Percentiles rank a stretch among this genome's conserved stretches.
phyloP scores from a whole-genome alignment of 352 stramenopile genomes.

The Pythium grandisporangium region DNA sequence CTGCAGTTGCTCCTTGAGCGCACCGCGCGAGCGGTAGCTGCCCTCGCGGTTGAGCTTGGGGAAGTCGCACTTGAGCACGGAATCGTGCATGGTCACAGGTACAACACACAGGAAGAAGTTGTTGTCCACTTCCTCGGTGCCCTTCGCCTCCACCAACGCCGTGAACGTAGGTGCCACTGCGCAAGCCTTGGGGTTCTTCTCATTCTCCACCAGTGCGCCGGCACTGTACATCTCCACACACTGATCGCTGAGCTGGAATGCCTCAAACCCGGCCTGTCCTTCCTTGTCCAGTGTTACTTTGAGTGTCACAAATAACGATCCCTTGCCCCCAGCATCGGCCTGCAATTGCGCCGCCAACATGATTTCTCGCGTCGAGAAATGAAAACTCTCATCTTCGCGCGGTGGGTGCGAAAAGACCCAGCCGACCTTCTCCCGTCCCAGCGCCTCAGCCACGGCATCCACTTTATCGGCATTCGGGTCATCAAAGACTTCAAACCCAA shows the following conservation, averaged over 20 bases:
- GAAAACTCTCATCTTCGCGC: constrained; percentile 91
- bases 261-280: constrained; percentile 92
- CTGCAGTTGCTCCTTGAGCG: constrained; percentile 91
- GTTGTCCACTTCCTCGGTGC: constrained; percentile 88
- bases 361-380: constrained; percentile 87
- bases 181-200: constrained; percentile 86
- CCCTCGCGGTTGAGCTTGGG: constrained; percentile 90
- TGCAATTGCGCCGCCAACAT: constrained; percentile 94
- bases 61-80: constrained; percentile 89
- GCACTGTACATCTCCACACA: constrained; percentile 98
- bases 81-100: constrained; percentile 93
- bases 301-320: constrained; percentile 94
- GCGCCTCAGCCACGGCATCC: constrained; percentile 74
- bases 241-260: constrained; percentile 96
- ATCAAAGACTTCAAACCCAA: constrained; percentile 90
- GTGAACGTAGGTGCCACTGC: constrained; percentile 96
- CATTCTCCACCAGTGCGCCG: constrained; percentile 86
- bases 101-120: constrained; percentile 98
- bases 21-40: constrained; percentile 69
- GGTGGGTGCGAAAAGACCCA: constrained; percentile 97
- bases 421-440: constrained; percentile 90
- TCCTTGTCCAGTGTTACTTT: constrained; percentile 93
- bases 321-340: constrained; percentile 90
- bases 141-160: constrained; percentile 95
- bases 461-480: constrained; percentile 84